A percentile compares a stretch with the other conserved stretches of the same genome.
These are phyloP conservation scores for Laburnicola sp. DNA, from an alignment of 2,329 filamentous ascomycete species.

Conservation along the genomic window DNA sequence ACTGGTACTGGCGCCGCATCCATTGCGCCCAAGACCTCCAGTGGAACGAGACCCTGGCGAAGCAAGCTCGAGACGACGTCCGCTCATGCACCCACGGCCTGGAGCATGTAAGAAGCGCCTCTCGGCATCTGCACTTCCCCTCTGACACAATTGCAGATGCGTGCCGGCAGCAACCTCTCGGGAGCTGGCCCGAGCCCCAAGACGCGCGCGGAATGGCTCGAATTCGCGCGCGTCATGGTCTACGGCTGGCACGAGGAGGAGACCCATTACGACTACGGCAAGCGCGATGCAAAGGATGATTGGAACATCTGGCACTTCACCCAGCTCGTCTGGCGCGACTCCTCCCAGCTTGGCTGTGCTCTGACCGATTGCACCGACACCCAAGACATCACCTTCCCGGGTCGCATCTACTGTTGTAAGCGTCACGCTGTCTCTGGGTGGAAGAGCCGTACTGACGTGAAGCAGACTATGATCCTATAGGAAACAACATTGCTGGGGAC, in stretches of 20 bases:
- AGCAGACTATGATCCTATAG: slow-evolving; percentile 37
- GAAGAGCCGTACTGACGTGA: slow-evolving; percentile 11
- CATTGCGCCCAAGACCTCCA: slow-evolving; percentile 42
- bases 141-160: slow-evolving; percentile 28
- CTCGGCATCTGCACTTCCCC: not conserved
- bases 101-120: slow-evolving; percentile 31
- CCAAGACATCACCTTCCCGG: slow-evolving; percentile 24
- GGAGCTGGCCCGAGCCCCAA: slow-evolving; percentile 27
- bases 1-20: slow-evolving; percentile 43
- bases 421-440: not conserved
- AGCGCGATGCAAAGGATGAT: slow-evolving; percentile 24
- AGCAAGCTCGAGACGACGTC: slow-evolving; percentile 33
- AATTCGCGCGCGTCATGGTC: slow-evolving; percentile 31
- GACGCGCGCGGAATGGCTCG: slow-evolving; percentile 32
- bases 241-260: slow-evolving; percentile 45
- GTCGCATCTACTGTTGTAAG: slow-evolving; percentile 45
- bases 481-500: slow-evolving; percentile 40
- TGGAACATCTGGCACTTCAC: slow-evolving; percentile 44
- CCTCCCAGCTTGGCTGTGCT: slow-evolving; percentile 42
- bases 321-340: slow-evolving; percentile 46
- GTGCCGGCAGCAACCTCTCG: slow-evolving; percentile 41
- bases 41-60: slow-evolving; percentile 28
- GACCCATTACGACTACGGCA: slow-evolving; percentile 39
- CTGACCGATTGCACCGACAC: slow-evolving; percentile 29
- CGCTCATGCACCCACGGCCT: slow-evolving; percentile 28